Evolutionary conservation across 805 yeast species (phyloP).

Genomic region (Millerago galiae): DNA sequence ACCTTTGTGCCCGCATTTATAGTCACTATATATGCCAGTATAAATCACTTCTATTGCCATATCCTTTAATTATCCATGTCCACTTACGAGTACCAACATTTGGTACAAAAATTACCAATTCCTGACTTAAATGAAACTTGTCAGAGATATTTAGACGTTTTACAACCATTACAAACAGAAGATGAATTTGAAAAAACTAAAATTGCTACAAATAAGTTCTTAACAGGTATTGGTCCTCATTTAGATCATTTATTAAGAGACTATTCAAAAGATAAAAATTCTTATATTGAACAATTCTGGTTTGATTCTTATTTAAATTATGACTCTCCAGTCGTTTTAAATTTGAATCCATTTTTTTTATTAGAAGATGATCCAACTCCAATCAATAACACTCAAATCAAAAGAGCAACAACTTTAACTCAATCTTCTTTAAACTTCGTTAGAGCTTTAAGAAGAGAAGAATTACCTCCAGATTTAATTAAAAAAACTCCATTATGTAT

Average conservation of each 20-base stretch:
- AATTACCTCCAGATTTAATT: slow-evolving; percentile 63
- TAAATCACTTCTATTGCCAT: too few species aligned
- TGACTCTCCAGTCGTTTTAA: slow-evolving; percentile 87
- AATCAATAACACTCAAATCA: slow-evolving; percentile 45
- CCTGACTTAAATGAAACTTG: slow-evolving; percentile 71
- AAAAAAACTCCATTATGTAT: slow-evolving; percentile 70
- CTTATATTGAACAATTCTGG: slow-evolving; percentile 94
- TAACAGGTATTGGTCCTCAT: slow-evolving; percentile 47
- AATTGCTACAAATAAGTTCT: slow-evolving; percentile 49
- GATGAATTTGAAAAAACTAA: slow-evolving; percentile 58
- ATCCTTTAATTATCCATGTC: slow-evolving; percentile 10
- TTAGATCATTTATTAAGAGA: slow-evolving; percentile 58
- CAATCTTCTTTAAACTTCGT: slow-evolving; percentile 74
- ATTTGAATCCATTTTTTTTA: slow-evolving; percentile 83
- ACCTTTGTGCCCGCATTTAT: neutral
- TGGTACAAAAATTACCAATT: slow-evolving; percentile 66
- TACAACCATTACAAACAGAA: slow-evolving; percentile 78
- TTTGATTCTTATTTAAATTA: slow-evolving; percentile 82
- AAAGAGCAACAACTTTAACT: slow-evolving; percentile 75
- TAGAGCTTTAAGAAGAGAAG: slow-evolving; percentile 69
- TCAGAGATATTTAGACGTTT: slow-evolving; percentile 52
- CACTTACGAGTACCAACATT: slow-evolving; percentile 56
- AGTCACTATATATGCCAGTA: neutral
- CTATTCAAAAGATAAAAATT: slow-evolving; percentile 57
- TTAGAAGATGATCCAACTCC: slow-evolving; percentile 86